phyloP scores from a whole-genome alignment of 345 rosid genomes.

The Eucalyptus curtisii region DNA sequence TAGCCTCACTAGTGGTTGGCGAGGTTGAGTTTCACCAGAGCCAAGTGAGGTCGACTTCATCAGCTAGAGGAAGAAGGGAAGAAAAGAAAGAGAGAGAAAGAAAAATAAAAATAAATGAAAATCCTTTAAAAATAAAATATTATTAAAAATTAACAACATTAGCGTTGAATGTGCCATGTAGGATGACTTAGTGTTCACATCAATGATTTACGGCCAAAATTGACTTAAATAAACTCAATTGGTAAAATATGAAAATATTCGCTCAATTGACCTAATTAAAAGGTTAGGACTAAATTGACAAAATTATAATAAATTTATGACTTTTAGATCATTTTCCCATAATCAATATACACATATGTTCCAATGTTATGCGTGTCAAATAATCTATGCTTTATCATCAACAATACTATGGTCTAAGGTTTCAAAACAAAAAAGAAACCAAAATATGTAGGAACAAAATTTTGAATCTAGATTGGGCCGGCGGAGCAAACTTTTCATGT shows the following conservation, averaged over 20 bases:
- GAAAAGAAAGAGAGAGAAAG: not conserved
- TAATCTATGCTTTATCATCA: not conserved
- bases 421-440: not conserved
- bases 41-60: too few relatives aligned
- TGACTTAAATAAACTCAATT: not conserved
- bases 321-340: not conserved
- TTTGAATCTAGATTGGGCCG: not conserved
- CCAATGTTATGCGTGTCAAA: not conserved
- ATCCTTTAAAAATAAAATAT: too few relatives aligned
- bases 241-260: not conserved
- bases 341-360: not conserved
- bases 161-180: accelerated
- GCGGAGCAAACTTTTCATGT: not conserved
- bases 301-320: too few relatives aligned
- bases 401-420: not conserved
- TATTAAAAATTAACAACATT: too few relatives aligned
- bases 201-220: too few relatives aligned
- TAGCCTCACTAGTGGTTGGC: not conserved
- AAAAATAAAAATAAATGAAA: too few relatives aligned
- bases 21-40: accelerated
- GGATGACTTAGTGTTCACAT: not conserved
- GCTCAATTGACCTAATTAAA: too few relatives aligned
- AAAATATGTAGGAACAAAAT: not conserved
- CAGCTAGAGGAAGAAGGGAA: not conserved
- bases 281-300: accelerated